Percentiles rank a stretch among this genome's conserved stretches.
Conservation (phyloP, 371 early-diverging fungal species). For the Smittium culicis region DNA sequence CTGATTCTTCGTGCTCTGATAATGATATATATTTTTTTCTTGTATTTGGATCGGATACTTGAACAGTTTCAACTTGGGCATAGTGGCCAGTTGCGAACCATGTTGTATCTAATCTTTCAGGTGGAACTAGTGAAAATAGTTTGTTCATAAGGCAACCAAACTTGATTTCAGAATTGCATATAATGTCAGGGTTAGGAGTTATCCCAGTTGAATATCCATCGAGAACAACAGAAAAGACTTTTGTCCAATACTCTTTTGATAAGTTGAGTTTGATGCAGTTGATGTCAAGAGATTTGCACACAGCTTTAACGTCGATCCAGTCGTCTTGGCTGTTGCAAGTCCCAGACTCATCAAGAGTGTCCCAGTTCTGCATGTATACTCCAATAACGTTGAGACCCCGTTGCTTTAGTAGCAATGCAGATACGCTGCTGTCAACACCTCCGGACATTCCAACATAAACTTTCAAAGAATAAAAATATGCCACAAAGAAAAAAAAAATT, state of each 20-base stretch:
- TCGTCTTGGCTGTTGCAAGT: slow-evolving; percentile 64
- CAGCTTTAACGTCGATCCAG: slow-evolving; percentile 66
- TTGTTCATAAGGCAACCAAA: slow-evolving; percentile 59
- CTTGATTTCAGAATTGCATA: slow-evolving; percentile 81
- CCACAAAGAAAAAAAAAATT: too few species aligned
- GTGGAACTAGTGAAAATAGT: slow-evolving; percentile 5
- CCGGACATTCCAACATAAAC: slow-evolving; percentile 75
- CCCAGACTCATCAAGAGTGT: slow-evolving; percentile 62
- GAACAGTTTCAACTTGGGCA: slow-evolving; percentile 44
- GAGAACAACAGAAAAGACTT: slow-evolving; percentile 65
- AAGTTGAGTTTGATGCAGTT: slow-evolving; percentile 54
- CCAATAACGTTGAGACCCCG: slow-evolving; percentile 51
- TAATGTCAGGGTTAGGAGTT: slow-evolving; percentile 89
- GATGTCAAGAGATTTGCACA: slow-evolving; percentile 49
- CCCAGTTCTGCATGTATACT: slow-evolving; percentile 93
- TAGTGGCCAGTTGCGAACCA: slow-evolving; percentile 87
- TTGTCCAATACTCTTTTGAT: slow-evolving; percentile 79
- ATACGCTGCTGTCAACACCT: slow-evolving; percentile 85
- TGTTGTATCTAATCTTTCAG: slow-evolving; percentile 20
- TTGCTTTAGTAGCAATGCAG: slow-evolving; percentile 52
- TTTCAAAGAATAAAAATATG: too few species aligned
- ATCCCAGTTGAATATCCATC: slow-evolving; percentile 51
- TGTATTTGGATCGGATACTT: too few species aligned
- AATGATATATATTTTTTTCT: too few species aligned
- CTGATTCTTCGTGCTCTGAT: too few species aligned